These are phyloP conservation scores for Glycine latifolia DNA, from an alignment of 306 rosid genomes.

Conservation along the genomic window DNA sequence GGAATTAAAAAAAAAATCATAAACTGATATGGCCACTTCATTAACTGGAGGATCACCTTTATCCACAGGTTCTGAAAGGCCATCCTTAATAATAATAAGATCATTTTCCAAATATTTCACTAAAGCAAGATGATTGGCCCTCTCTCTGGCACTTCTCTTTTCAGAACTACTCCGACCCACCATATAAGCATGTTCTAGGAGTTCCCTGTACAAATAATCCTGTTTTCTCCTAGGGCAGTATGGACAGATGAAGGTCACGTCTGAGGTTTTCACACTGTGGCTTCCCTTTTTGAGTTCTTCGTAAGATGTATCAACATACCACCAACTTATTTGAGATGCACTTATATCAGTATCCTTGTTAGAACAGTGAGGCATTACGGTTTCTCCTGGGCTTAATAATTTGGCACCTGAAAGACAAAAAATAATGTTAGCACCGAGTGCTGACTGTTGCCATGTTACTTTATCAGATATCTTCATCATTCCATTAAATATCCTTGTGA, in stretches of 20 bases:
- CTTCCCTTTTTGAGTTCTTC: slow-evolving; percentile 77
- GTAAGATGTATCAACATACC: slow-evolving; percentile 66
- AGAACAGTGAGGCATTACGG: slow-evolving; percentile 53
- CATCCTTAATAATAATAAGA: slow-evolving; percentile 48
- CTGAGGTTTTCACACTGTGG: slow-evolving; percentile 60
- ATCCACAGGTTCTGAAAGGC: slow-evolving; percentile 57
- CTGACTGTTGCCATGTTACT: slow-evolving; percentile 31
- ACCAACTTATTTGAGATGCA: slow-evolving; percentile 70
- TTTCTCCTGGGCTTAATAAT: slow-evolving; percentile 53
- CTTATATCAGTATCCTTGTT: slow-evolving; percentile 67
- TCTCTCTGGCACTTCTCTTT: slow-evolving; percentile 77
- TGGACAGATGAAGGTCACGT: slow-evolving; percentile 78
- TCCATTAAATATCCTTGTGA: slow-evolving; percentile 15
- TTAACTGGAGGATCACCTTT: slow-evolving; percentile 56
- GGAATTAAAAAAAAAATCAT: slow-evolving; percentile 2
- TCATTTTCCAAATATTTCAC: slow-evolving; percentile 79
- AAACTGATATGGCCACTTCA: slow-evolving; percentile 2
- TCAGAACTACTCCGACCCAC: slow-evolving; percentile 86
- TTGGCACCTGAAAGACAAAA: slow-evolving; percentile 48
- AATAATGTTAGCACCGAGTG: neutral
- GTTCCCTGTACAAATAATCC: slow-evolving; percentile 68
- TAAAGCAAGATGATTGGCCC: slow-evolving; percentile 88
- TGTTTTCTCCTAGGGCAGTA: slow-evolving; percentile 77
- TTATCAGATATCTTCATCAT: neutral
- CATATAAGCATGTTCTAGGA: slow-evolving; percentile 91